phyloP scores from a whole-genome alignment of 2,329 filamentous ascomycete genomes.

The Aschersonia sp. region DNA sequence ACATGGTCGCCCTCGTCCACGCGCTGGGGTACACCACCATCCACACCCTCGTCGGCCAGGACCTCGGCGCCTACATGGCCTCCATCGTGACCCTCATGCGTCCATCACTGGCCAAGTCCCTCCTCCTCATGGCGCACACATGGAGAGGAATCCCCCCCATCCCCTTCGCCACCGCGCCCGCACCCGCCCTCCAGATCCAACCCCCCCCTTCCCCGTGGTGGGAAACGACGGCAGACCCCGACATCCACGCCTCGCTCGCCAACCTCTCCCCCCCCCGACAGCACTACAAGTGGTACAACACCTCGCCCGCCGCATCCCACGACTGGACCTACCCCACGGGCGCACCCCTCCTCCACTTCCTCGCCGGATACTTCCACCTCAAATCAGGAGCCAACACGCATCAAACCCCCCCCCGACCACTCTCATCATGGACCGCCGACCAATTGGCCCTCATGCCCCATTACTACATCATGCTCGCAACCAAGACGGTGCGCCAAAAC shows the following conservation, averaged over 20 bases:
- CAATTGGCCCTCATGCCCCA: slow-evolving; percentile 46
- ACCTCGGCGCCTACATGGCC: slow-evolving; percentile 49
- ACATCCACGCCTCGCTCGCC: slow-evolving; percentile 43
- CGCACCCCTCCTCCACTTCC: slow-evolving; percentile 35
- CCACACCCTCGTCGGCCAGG: slow-evolving; percentile 48
- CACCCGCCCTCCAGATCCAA: background rate
- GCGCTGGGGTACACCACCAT: slow-evolving; percentile 45
- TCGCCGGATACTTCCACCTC: slow-evolving; percentile 54
- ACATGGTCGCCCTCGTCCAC: slow-evolving; percentile 46
- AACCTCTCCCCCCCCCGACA: slow-evolving; percentile 42
- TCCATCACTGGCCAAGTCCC: slow-evolving; percentile 48
- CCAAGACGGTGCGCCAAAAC: slow-evolving; percentile 42
- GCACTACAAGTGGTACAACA: slow-evolving; percentile 58
- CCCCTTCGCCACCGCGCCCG: background rate
- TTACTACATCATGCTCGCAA: slow-evolving; percentile 53
- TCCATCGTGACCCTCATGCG: slow-evolving; percentile 45
- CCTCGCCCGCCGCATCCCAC: slow-evolving; percentile 31
- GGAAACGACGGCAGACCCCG: slow-evolving; percentile 9
- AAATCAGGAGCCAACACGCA: slow-evolving; percentile 46
- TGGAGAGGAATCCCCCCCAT: background rate
- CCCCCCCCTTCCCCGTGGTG: background rate
- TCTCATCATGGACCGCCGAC: slow-evolving; percentile 39
- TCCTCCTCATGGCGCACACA: slow-evolving; percentile 40
- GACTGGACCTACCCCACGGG: slow-evolving; percentile 15
- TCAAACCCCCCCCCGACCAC: slow-evolving; percentile 35